Evolutionary conservation across 768 basidiomycete genomes (phyloP).

Genomic region (Mycena olivaceomarginata): DNA sequence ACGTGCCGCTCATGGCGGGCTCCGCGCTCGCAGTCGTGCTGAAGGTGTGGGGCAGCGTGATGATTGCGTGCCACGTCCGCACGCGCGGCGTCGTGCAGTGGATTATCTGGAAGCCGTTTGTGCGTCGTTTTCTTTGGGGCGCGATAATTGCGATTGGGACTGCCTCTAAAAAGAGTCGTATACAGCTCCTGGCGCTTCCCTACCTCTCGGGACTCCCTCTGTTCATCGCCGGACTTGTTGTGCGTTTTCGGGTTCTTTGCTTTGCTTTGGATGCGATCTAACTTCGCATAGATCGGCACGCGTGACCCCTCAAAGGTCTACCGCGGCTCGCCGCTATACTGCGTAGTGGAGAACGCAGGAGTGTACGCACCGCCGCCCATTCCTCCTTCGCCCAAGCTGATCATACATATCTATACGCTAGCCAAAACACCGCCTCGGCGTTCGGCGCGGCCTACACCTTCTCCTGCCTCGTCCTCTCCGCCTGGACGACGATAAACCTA

Average conservation of each 20-base stretch:
- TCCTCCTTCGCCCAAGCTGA: not conserved
- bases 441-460: constrained; percentile 35
- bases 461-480: constrained; percentile 13
- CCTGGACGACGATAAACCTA: constrained; percentile 28
- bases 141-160: not conserved
- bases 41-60: constrained; percentile 30
- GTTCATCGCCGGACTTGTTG: constrained; percentile 16
- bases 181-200: constrained; percentile 28
- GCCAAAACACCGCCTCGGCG: constrained; percentile 28
- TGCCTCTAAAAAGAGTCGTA: not conserved
- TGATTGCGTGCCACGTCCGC: constrained; percentile 16
- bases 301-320: constrained; percentile 20
- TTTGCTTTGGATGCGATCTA: not conserved
- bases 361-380: constrained; percentile 1
- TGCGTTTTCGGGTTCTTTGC: not conserved
- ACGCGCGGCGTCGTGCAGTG: constrained; percentile 8
- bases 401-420: not conserved
- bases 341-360: constrained; percentile 14
- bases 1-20: constrained; percentile 31
- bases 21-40: constrained; percentile 33
- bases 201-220: constrained; percentile 26
- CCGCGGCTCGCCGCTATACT: constrained; percentile 38
- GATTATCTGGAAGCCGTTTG: constrained; percentile 33
- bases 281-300: constrained; percentile 14
- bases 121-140: not conserved